Percentiles rank a stretch among this genome's conserved stretches.
These are phyloP conservation scores for Nakazawaea populi DNA, from an alignment of 805 yeast genomes.

Conservation along the genomic window DNA sequence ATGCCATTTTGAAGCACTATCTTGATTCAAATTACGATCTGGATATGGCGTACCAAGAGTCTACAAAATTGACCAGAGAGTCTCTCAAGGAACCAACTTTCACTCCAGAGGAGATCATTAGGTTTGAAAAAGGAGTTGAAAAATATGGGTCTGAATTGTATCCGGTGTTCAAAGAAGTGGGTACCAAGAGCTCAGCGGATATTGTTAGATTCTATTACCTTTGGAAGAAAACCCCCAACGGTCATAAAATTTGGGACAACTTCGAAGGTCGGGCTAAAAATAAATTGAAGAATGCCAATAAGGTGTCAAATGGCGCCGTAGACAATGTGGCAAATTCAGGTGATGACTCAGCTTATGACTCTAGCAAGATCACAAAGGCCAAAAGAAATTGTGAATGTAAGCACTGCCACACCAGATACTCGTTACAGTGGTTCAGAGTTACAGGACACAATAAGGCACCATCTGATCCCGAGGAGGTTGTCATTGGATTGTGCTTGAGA, in stretches of 20 bases:
- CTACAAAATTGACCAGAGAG: conserved; percentile 45
- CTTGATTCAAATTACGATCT: conserved; percentile 47
- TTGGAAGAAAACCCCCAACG: conserved; percentile 84
- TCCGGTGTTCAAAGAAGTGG: conserved; percentile 67
- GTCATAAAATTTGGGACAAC: conserved; percentile 77
- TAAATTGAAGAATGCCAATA: conserved; percentile 34
- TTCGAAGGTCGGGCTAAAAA: conserved; percentile 66
- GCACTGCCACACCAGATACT: conserved; percentile 55
- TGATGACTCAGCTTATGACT: conserved; percentile 70
- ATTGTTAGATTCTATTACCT: conserved; percentile 82
- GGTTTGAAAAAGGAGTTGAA: conserved; percentile 71
- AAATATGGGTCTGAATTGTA: conserved; percentile 74
- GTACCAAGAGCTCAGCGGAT: conserved; percentile 67
- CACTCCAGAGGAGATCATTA: conserved; percentile 49
- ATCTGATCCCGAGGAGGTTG: conserved; percentile 24
- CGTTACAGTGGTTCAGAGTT: conserved; percentile 63
- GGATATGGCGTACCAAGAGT: conserved; percentile 39
- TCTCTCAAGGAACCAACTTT: conserved; percentile 75
- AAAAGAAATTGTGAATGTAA: conserved; percentile 54
- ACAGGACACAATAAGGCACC: conserved; percentile 51
- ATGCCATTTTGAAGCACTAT: conserved; percentile 55
- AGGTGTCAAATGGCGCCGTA: conserved; percentile 16
- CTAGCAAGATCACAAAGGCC: conserved; percentile 35
- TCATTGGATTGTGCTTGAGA: conserved; percentile 69
- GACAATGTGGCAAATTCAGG: conserved; percentile 56